Evolutionary conservation across 257 asterid species (phyloP), one percentile per base, ranked within the genome.

Genomic region (Ophiorrhiza pumila): DNA sequence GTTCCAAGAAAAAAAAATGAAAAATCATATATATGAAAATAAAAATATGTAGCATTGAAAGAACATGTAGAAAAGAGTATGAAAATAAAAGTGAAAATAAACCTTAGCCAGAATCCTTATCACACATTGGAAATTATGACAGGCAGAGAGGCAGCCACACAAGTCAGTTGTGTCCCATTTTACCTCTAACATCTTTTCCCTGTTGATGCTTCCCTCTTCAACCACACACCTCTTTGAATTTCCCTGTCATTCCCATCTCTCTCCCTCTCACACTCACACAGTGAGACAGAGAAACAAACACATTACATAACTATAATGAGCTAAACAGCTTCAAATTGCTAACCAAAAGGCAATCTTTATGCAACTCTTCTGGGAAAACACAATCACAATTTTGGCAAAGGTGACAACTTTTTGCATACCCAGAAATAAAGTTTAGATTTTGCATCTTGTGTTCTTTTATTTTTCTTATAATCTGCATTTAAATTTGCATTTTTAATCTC

Each of bases 91-190:
- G 27, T 39, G 60, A 65, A 71, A 39, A 3, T 27, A 55, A 77
- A 69, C 76, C 74, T 78, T 72, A 78, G 71, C 82, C 78, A 42
- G 47, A 74, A 86, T 84, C 87, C 93, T 85, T 86, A 86, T 87
- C 93, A 77, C 83, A 82, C 87, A 81, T 56, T 73, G 83, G 58
- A 71, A 35, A 80, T 45, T 72, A 80, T 81, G 86, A 81, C 78
- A 83, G 93, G 90, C 63, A 68, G 65, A 85, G 86, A 81, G 72
- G 80, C 73, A 74, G 90, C 92, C 96, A 88, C 96, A 86, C 89
- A 90, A 82, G 65, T 85, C 68, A n/a, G 52, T 22, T n/a, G 45
- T 61, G 69, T 78, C 73, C 86, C 85, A 76, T 77, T 45, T 49
- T 41, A 46, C 68, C 76, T 65, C 67, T 72, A 56, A 63, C 80